phyloP scores from a whole-genome alignment of 2,329 filamentous ascomycete species.

The Pleoardoris graminearum region DNA sequence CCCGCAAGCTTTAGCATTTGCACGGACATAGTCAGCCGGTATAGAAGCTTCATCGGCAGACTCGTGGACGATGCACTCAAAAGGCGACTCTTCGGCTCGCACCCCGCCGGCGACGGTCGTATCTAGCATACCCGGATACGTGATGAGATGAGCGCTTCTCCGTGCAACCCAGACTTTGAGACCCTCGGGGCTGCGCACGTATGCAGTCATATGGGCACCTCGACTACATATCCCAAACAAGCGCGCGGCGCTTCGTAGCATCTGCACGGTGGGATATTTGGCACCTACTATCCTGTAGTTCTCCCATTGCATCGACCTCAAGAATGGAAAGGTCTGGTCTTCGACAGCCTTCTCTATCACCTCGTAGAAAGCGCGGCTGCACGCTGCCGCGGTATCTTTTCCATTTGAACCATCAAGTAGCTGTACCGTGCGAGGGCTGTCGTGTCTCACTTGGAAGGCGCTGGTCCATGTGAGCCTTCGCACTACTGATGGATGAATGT shows the following conservation, averaged over 20 bases:
- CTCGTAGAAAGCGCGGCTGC: conserved; percentile 6
- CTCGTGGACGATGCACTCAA: conserved; percentile 32
- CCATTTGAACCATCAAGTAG: conserved; percentile 54
- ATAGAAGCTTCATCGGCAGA: conserved; percentile 33
- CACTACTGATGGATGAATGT: conserved; percentile 63
- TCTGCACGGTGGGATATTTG: conserved; percentile 45
- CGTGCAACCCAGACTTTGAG: conserved; percentile 81
- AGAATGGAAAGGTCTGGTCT: background rate
- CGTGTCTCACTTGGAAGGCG: conserved; percentile 62
- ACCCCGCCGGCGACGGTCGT: conserved; percentile 54
- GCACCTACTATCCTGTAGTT: conserved; percentile 39
- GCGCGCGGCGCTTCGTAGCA: conserved; percentile 44
- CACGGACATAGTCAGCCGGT: conserved; percentile 18
- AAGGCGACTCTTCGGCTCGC: conserved; percentile 19
- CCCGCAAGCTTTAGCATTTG: conserved; percentile 50
- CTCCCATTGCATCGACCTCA: conserved; percentile 4
- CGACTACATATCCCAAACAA: conserved; percentile 45
- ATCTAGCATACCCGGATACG: conserved; percentile 83
- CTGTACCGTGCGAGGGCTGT: conserved; percentile 60
- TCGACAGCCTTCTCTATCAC: conserved; percentile 5
- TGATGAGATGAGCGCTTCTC: conserved; percentile 73
- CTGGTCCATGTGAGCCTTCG: conserved; percentile 56
- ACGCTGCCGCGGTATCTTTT: conserved; percentile 1
- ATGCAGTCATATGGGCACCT: conserved; percentile 45
- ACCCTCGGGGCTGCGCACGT: conserved; percentile 43